Conservation (phyloP, 805 yeast genomes). For the Clavispora fructus region DNA sequence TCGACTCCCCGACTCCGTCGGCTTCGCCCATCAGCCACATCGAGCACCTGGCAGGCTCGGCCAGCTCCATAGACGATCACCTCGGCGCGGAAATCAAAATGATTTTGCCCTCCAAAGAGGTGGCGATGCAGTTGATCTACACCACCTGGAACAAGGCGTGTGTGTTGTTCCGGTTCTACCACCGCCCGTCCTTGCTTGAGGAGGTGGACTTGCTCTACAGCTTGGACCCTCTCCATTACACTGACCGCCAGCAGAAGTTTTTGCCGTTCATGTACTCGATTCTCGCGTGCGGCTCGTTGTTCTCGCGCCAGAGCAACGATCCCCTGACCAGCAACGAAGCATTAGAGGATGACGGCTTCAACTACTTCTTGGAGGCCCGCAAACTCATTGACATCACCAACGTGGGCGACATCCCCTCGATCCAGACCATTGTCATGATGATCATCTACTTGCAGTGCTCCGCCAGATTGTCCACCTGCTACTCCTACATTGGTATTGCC, state of each 20-base stretch:
- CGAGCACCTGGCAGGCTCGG: constrained; percentile 10
- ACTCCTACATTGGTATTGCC: constrained; percentile 86
- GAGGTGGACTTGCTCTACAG: constrained; percentile 74
- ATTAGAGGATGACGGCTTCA: constrained; percentile 71
- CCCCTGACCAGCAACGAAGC: constrained; percentile 22
- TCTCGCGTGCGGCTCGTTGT: constrained; percentile 84
- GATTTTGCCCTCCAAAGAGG: constrained; percentile 69
- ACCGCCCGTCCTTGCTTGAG: constrained; percentile 71
- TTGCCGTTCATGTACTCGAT: constrained; percentile 79
- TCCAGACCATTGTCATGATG: constrained; percentile 84
- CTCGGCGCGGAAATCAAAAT: constrained; percentile 49
- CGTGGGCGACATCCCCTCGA: constrained; percentile 74
- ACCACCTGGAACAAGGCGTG: constrained; percentile 85
- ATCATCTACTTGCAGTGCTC: constrained; percentile 82
- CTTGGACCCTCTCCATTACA: constrained; percentile 65
- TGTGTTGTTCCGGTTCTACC: constrained; percentile 79
- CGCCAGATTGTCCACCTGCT: constrained; percentile 80
- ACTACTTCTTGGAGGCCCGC: constrained; percentile 76
- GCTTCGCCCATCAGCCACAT: constrained; percentile 5
- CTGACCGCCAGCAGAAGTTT: constrained; percentile 68
- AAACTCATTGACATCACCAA: constrained; percentile 77
- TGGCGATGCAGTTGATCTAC: constrained; percentile 64
- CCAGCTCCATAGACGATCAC: constrained; percentile 22
- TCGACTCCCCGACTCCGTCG: constrained; percentile 22
- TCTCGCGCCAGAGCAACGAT: constrained; percentile 37